Percentiles rank a stretch among this genome's conserved stretches.
These are phyloP conservation scores for Cercospora citrullina DNA, from an alignment of 2,329 filamentous ascomycete species.

Conservation along the genomic window DNA sequence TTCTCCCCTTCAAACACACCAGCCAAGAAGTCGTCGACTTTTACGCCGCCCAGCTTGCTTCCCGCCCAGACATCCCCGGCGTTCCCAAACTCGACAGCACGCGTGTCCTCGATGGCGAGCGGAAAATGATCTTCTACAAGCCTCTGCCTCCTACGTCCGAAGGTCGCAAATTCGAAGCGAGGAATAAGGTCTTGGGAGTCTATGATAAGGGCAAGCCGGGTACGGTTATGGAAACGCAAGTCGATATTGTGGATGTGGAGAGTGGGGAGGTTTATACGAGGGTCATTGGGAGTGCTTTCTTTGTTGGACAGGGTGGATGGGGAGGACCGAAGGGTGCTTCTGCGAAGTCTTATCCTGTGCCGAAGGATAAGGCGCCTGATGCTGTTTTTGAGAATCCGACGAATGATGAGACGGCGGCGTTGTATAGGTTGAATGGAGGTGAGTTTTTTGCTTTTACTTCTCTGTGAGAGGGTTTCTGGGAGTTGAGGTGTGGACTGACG, in stretches of 20 bases:
- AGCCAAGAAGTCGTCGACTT: conserved; percentile 70
- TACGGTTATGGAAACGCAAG: conserved; percentile 77
- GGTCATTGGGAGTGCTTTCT: conserved; percentile 71
- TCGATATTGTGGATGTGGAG: conserved; percentile 69
- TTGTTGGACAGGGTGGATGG: conserved; percentile 79
- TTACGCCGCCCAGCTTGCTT: conserved; percentile 62
- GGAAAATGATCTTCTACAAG: conserved; percentile 69
- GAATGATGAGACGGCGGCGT: conserved; percentile 67
- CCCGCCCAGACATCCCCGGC: conserved; percentile 61
- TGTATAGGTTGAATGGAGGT: conserved; percentile 77
- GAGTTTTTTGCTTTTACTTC: background rate
- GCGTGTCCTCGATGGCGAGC: conserved; percentile 80
- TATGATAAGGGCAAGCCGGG: conserved; percentile 82
- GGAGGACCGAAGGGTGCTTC: conserved; percentile 84
- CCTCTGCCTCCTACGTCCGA: conserved; percentile 70
- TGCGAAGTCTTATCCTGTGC: conserved; percentile 74
- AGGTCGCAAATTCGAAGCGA: conserved; percentile 72
- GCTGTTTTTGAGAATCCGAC: conserved; percentile 69
- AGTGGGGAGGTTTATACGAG: conserved; percentile 70
- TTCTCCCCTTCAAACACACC: conserved; percentile 79
- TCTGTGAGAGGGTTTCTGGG: background rate
- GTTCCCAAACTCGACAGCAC: conserved; percentile 74
- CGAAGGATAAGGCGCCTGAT: conserved; percentile 70
- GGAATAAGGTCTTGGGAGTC: conserved; percentile 76
- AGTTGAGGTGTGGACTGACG: background rate